Percentiles rank a stretch among this genome's conserved stretches.
Conservation (phyloP, 345 rosid species). For the Pugionium cornutum region DNA sequence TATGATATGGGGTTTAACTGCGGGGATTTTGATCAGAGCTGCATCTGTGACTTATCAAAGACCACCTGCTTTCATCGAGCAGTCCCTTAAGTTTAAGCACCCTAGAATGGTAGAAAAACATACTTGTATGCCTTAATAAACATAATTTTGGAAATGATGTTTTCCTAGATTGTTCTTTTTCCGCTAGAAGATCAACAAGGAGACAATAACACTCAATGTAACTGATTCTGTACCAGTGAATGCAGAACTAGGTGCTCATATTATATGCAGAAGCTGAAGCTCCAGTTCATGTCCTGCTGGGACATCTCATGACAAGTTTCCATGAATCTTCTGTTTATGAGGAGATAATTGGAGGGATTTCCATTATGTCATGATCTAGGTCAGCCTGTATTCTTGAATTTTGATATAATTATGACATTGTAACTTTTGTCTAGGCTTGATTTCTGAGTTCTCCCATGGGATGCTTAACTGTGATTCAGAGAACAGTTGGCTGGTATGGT, state of each 20-base stretch:
- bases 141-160: constrained; percentile 16
- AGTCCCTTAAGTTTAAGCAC: constrained; percentile 62
- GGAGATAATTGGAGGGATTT: constrained; percentile 21
- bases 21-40: constrained; percentile 67
- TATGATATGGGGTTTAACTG: constrained; percentile 75
- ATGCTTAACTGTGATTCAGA: constrained; percentile 22
- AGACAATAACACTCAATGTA: constrained; percentile 23
- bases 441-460: constrained; percentile 9
- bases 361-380: constrained; percentile 23
- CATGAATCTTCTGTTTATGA: constrained; percentile 24
- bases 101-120: constrained; percentile 46
- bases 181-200: not conserved
- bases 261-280: constrained; percentile 16
- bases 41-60: constrained; percentile 67
- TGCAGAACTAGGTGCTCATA: constrained; percentile 26
- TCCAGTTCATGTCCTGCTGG: constrained; percentile 21
- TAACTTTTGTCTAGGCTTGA: constrained; percentile 7
- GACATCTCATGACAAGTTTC: constrained; percentile 20
- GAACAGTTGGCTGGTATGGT: constrained; percentile 23
- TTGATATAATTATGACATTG: not conserved
- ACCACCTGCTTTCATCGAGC: constrained; percentile 63
- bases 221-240: constrained; percentile 33
- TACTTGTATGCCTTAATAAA: constrained; percentile 42
- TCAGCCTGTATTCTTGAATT: constrained; percentile 20
- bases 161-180: constrained; percentile 29